These are phyloP conservation scores for Juncus effusus DNA, from an alignment of 176 grass and related monocot genomes.

Conservation along the genomic window DNA sequence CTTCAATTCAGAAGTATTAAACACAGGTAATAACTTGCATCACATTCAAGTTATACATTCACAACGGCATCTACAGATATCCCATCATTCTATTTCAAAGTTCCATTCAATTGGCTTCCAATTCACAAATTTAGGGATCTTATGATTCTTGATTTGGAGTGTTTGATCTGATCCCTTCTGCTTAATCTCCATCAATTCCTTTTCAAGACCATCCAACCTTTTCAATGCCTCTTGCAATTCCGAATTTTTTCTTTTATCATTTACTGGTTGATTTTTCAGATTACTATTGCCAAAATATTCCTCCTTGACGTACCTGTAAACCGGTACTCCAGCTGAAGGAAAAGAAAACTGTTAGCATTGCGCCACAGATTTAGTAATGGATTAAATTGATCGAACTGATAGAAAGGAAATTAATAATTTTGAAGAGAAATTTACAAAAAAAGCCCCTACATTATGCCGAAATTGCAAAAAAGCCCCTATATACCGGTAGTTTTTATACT, in stretches of 20 bases:
- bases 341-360: neutral
- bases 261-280: neutral
- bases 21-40: too few species aligned
- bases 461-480: too few species aligned
- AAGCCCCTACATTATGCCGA: too few species aligned
- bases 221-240: constrained; percentile 5
- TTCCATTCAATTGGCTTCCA: neutral
- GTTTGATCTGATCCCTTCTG: neutral
- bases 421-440: too few species aligned
- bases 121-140: neutral
- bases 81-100: too few species aligned
- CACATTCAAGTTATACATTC: too few species aligned
- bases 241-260: neutral
- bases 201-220: constrained; percentile 9
- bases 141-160: neutral
- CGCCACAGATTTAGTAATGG: too few species aligned
- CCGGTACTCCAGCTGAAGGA: constrained; percentile 20
- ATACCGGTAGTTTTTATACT: too few species aligned
- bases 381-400: too few species aligned
- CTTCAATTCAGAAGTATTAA: too few species aligned
- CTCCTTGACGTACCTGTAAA: constrained; percentile 2
- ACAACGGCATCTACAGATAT: too few species aligned
- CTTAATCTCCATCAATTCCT: neutral
- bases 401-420: too few species aligned
- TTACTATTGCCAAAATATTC: constrained; percentile 5